Conservation (phyloP, 2,329 filamentous ascomycete species). For the Xylaria sp. region DNA sequence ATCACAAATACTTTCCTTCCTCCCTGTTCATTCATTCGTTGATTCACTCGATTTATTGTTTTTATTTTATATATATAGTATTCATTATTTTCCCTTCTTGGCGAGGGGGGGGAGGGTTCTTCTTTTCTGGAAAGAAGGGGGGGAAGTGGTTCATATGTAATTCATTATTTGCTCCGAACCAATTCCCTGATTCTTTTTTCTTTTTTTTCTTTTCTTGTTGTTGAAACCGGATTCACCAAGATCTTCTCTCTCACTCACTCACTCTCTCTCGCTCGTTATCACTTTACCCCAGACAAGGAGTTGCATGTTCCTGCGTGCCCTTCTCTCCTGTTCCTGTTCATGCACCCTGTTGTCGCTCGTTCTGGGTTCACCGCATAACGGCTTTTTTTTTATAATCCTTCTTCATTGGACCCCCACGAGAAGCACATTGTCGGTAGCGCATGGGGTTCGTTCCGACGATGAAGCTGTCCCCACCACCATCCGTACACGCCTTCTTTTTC, state of each 20-base stretch:
- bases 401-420: background rate
- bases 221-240: background rate
- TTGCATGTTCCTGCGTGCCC: no score
- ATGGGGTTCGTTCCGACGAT: constrained; percentile 6
- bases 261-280: no score
- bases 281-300: no score
- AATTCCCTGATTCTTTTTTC: background rate
- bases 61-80: no score
- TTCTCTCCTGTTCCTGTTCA: background rate
- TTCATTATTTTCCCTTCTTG: background rate
- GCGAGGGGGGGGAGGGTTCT: background rate
- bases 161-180: background rate
- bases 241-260: background rate
- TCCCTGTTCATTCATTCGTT: background rate
- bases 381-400: background rate
- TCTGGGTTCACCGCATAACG: constrained; percentile 4
- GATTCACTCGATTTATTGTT: background rate
- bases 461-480: background rate
- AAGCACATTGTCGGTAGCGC: background rate
- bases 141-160: background rate
- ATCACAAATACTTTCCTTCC: no score
- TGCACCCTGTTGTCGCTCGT: constrained; percentile 8
- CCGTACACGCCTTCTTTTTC: background rate
- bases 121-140: background rate
- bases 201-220: background rate